These are phyloP conservation scores for Veloboletus limbatus DNA, from an alignment of 1,284 basidiomycete genomes.

Conservation along the genomic window DNA sequence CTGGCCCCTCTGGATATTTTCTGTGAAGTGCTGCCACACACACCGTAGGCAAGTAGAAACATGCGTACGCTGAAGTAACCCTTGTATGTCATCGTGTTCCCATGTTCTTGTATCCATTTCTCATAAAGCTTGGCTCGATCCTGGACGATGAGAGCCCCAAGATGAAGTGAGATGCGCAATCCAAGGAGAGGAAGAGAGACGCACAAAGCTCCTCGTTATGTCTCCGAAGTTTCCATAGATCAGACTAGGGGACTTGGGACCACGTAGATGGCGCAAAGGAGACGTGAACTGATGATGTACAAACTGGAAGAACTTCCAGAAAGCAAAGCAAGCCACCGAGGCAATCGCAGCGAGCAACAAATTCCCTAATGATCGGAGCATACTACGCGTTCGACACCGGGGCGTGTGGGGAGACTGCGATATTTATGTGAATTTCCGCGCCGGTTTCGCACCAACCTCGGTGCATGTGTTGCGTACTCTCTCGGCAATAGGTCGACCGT, in stretches of 20 bases:
- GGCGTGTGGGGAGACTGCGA: no score
- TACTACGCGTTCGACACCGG: no score
- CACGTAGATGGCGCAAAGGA: slow-evolving; percentile 46
- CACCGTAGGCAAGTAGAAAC: neutral
- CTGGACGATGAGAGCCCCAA: neutral
- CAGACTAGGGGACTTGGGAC: slow-evolving; percentile 47
- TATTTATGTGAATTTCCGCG: no score
- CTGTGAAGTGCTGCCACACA: neutral
- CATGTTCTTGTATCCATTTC: slow-evolving; percentile 54
- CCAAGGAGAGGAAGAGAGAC: neutral
- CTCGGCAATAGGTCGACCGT: no score
- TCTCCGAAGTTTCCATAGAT: slow-evolving; percentile 53
- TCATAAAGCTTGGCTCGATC: slow-evolving; percentile 36
- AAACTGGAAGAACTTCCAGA: slow-evolving; percentile 27
- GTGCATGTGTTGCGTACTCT: no score
- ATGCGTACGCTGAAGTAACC: slow-evolving; percentile 45
- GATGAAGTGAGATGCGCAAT: neutral
- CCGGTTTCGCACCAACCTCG: no score
- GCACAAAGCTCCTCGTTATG: neutral
- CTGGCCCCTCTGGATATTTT: slow-evolving; percentile 9
- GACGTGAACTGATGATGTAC: slow-evolving; percentile 35
- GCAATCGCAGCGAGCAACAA: slow-evolving; percentile 9
- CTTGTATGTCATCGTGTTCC: slow-evolving; percentile 47
- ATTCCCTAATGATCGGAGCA: no score
- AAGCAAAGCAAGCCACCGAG: slow-evolving; percentile 22